These are phyloP conservation scores for Xylaria sp. DNA, from an alignment of 2,329 filamentous ascomycete species.

Conservation along the genomic window DNA sequence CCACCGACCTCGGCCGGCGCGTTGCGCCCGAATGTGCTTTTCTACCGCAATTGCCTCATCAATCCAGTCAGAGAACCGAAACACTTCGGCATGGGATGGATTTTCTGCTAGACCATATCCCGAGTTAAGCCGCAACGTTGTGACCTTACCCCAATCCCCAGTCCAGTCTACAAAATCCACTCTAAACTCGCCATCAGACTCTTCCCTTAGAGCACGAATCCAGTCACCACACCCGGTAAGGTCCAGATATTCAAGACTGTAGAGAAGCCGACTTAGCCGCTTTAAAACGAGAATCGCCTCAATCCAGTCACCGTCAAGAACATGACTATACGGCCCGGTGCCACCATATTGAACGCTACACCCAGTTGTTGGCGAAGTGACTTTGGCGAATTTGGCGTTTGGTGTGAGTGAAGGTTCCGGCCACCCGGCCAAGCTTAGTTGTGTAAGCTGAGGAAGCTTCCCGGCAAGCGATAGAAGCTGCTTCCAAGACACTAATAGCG, in stretches of 20 bases:
- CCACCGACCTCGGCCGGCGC: conserved; percentile 60
- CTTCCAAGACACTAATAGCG: conserved; percentile 62
- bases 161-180: conserved; percentile 62
- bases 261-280: conserved; percentile 64
- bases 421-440: conserved; percentile 71
- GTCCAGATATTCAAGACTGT: conserved; percentile 69
- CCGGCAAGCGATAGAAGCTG: conserved; percentile 65
- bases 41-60: conserved; percentile 57
- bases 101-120: conserved; percentile 55
- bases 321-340: conserved; percentile 67
- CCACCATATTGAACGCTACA: conserved; percentile 62
- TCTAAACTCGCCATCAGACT: conserved; percentile 55
- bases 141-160: conserved; percentile 64
- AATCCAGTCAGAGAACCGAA: conserved; percentile 51
- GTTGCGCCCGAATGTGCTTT: conserved; percentile 57
- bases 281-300: conserved; percentile 67
- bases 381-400: conserved; percentile 60
- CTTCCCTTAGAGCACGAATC: conserved; percentile 59
- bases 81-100: conserved; percentile 48
- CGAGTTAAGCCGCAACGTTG: conserved; percentile 56
- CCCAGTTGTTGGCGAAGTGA: conserved; percentile 57
- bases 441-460: conserved; percentile 65
- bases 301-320: conserved; percentile 67
- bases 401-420: conserved; percentile 68
- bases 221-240: conserved; percentile 68